Conservation (phyloP, 2,329 filamentous ascomycete species). For the Pseudocercospora eumusae region DNA sequence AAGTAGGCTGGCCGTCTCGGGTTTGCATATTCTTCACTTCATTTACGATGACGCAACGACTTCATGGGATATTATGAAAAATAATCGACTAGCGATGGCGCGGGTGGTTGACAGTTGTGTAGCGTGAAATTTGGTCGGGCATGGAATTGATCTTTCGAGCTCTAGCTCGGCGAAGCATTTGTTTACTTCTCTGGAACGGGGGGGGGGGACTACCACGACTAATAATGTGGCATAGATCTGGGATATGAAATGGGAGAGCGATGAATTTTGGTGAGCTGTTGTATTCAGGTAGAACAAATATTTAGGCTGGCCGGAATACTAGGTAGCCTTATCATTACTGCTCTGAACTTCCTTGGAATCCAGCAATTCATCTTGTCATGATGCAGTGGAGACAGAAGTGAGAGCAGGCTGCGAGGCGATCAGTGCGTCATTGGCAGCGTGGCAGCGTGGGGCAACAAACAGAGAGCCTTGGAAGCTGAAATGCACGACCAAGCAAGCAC, state of each 20-base stretch:
- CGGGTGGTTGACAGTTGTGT: conserved; percentile 4
- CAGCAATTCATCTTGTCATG: no score
- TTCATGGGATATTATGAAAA: not conserved
- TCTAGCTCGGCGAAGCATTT: conserved; percentile 1
- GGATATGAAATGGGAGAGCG: not conserved
- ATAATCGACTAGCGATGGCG: conserved; percentile 10
- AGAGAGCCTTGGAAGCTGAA: no score
- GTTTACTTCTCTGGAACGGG: not conserved
- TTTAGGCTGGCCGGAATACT: no score
- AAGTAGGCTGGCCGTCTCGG: conserved; percentile 18
- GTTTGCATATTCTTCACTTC: not conserved
- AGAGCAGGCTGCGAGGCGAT: not conserved
- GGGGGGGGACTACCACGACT: no score
- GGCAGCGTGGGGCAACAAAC: conserved; percentile 1
- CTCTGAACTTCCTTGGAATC: no score
- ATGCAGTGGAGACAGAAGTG: not conserved
- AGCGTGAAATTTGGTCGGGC: not conserved
- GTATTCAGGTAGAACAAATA: no score
- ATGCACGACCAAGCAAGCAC: not conserved
- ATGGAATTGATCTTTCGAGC: not conserved
- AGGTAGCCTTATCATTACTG: no score
- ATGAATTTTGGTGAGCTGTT: no score
- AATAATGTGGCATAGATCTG: not conserved
- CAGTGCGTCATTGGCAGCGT: not conserved
- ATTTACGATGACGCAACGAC: conserved; percentile 1